Evolutionary conservation across 176 grass and related monocot genomes (phyloP).

Genomic region (Juncus inflexus): DNA sequence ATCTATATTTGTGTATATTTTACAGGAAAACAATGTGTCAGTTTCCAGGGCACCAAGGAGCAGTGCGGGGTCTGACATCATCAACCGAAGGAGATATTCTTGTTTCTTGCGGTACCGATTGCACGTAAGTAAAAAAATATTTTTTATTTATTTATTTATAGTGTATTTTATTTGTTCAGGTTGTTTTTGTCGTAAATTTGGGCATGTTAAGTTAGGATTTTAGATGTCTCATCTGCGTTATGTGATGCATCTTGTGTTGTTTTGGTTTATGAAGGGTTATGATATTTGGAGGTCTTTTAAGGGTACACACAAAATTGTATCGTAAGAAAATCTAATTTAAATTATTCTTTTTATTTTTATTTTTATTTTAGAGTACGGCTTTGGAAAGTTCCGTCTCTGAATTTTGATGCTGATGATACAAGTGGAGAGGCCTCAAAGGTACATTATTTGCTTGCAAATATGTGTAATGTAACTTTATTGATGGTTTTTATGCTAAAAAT

Average conservation of each 20-base stretch:
- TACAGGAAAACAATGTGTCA: conserved; percentile 84
- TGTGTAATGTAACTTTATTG: neutral
- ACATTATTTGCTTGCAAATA: neutral
- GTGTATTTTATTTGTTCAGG: neutral
- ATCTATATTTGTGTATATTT: conserved; percentile 22
- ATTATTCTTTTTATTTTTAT: conserved; percentile 10
- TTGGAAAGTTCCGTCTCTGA: conserved; percentile 77
- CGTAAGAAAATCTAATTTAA: too few species aligned
- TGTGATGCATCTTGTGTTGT: too few species aligned
- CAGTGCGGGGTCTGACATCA: conserved; percentile 70
- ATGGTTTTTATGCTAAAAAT: neutral
- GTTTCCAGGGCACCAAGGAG: conserved; percentile 87
- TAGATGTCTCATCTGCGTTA: too few species aligned
- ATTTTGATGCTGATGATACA: conserved; percentile 40
- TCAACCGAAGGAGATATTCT: conserved; percentile 87
- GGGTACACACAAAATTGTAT: neutral
- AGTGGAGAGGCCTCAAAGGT: conserved; percentile 57
- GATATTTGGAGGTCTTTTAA: neutral
- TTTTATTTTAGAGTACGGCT: conserved; percentile 58
- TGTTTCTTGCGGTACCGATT: conserved; percentile 82
- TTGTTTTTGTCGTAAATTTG: neutral
- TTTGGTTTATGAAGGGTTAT: too few species aligned
- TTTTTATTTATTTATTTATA: conserved; percentile 11
- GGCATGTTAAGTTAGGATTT: neutral
- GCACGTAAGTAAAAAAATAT: conserved; percentile 59